Evolutionary conservation across 768 basidiomycete genomes (phyloP).

Genomic region (Cystofilobasidium capitatum): DNA sequence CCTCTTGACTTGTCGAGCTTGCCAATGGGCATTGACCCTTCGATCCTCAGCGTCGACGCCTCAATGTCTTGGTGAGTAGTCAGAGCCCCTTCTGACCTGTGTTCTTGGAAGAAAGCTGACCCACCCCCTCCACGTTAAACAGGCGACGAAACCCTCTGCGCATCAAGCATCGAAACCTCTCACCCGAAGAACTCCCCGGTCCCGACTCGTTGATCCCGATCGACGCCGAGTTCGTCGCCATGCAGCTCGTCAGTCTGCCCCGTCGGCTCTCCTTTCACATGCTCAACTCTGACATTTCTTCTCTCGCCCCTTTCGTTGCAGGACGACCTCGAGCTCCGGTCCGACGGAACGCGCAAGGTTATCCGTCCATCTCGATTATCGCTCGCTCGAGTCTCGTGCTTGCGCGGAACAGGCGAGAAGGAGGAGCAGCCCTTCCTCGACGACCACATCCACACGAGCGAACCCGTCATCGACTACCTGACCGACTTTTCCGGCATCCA

Average conservation of each 20-base stretch:
- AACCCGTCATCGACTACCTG: conserved; percentile 87
- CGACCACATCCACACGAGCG: conserved; percentile 94
- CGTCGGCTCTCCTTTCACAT: conserved; percentile 2
- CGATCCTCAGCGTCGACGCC: conserved; percentile 72
- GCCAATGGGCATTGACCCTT: conserved; percentile 57
- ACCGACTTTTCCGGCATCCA: conserved; percentile 95
- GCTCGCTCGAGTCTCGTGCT: conserved; percentile 84
- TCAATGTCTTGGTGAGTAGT: conserved; percentile 76
- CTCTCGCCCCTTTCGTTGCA: conserved; percentile 36
- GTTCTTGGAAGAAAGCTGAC: neutral
- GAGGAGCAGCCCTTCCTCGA: conserved; percentile 90
- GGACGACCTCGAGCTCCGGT: conserved; percentile 92
- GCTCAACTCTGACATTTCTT: neutral
- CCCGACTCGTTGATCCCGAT: conserved; percentile 86
- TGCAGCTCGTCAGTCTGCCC: conserved; percentile 62
- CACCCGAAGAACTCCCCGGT: conserved; percentile 64
- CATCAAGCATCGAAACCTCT: conserved; percentile 69
- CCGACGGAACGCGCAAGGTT: conserved; percentile 88
- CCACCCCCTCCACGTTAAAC: conserved; percentile 8
- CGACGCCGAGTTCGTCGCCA: conserved; percentile 93
- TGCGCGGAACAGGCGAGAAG: conserved; percentile 71
- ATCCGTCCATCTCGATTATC: conserved; percentile 83
- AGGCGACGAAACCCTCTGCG: conserved; percentile 65
- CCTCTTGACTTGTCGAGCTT: conserved; percentile 57
- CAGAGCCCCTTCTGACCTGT: neutral